Evolutionary conservation across 1,284 basidiomycete species (phyloP).

Genomic region (Ganoderma leucocontextum): DNA sequence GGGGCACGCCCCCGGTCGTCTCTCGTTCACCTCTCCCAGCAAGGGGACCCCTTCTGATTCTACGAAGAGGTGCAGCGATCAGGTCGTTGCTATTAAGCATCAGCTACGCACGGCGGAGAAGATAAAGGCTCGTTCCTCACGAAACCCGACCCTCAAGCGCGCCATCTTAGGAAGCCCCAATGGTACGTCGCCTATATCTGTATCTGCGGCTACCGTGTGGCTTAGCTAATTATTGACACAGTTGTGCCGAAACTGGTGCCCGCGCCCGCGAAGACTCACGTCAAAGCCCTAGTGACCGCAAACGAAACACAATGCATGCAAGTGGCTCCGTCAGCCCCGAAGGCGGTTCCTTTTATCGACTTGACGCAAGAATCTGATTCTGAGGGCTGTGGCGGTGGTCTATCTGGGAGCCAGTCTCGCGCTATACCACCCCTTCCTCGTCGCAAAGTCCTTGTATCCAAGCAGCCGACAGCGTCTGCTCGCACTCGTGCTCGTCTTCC

Average conservation of each 20-base stretch:
- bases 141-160: constrained; percentile 16
- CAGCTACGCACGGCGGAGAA: constrained; percentile 17
- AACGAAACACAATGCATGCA: neutral
- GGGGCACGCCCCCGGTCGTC: constrained; percentile 3
- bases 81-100: constrained; percentile 17
- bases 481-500: neutral
- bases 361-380: constrained; percentile 37
- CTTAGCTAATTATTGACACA: neutral
- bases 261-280: neutral
- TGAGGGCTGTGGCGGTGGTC: constrained; percentile 15
- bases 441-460: constrained; percentile 16
- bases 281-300: constrained; percentile 14
- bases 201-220: neutral
- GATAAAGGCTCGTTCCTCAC: constrained; percentile 14
- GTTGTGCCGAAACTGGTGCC: constrained; percentile 16
- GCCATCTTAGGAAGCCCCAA: constrained; percentile 19
- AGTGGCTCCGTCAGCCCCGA: constrained; percentile 21
- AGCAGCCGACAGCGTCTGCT: constrained; percentile 18
- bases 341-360: constrained; percentile 33
- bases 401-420: constrained; percentile 12
- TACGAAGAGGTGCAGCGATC: neutral
- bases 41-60: neutral
- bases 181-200: constrained; percentile 17
- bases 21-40: neutral
- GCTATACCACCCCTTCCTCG: constrained; percentile 21